Conservation (phyloP, 345 rosid species). For the Geranium rotundifolium region DNA sequence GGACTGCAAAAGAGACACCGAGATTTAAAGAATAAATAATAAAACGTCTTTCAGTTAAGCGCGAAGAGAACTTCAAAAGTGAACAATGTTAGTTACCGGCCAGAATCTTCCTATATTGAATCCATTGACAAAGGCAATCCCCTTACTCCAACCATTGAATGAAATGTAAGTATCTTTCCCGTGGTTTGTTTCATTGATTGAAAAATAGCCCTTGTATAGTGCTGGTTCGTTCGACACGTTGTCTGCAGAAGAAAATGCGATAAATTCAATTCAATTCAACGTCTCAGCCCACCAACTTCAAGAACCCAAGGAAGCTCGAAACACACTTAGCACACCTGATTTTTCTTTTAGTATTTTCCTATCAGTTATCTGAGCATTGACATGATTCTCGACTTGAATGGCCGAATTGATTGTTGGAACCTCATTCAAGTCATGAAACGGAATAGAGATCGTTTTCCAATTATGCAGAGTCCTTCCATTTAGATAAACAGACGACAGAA, state of each 20-base stretch:
- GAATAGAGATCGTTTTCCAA: slow-evolving; percentile 77
- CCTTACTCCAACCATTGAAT: slow-evolving; percentile 77
- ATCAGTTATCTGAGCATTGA: slow-evolving; percentile 12
- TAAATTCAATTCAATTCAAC: neutral
- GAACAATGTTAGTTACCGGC: slow-evolving; percentile 40
- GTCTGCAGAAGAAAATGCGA: slow-evolving; percentile 29
- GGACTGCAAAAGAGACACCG: slow-evolving; percentile 33
- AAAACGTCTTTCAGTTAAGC: neutral
- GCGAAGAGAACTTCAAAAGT: slow-evolving; percentile 2
- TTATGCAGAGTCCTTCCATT: slow-evolving; percentile 43
- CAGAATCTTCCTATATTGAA: slow-evolving; percentile 90
- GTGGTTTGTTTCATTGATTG: slow-evolving; percentile 29
- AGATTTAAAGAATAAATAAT: neutral
- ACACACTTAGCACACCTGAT: slow-evolving; percentile 21
- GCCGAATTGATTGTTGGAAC: slow-evolving; percentile 26
- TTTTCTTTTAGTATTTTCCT: slow-evolving; percentile 15
- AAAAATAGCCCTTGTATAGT: slow-evolving; percentile 49
- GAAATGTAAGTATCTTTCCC: slow-evolving; percentile 71
- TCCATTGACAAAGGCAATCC: slow-evolving; percentile 61
- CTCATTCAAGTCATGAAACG: slow-evolving; percentile 63
- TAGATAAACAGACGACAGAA: slow-evolving; percentile 61
- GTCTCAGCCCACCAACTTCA: neutral
- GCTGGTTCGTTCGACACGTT: slow-evolving; percentile 43
- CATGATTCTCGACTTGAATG: slow-evolving; percentile 19
- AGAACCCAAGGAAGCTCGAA: no score